These are phyloP conservation scores for Corymbia citriodora DNA, from an alignment of 441 rosid species.

Conservation along the genomic window DNA sequence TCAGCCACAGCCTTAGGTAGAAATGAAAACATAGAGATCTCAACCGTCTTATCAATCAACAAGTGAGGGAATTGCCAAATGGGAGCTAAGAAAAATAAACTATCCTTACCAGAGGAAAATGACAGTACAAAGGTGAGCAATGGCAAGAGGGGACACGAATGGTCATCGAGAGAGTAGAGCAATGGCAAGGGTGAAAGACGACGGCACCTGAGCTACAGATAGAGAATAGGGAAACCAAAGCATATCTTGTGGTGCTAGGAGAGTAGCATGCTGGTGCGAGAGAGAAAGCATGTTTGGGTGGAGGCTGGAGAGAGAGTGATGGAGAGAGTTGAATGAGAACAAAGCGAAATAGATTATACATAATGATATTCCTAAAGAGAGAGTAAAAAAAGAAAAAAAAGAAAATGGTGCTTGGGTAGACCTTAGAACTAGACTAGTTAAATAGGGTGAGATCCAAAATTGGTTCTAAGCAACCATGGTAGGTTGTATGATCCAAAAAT, in stretches of 20 bases:
- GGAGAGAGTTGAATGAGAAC: background rate
- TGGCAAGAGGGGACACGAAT: background rate
- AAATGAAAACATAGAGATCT: background rate
- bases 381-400: too few relatives aligned
- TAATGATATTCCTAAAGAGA: background rate
- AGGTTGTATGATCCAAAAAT: accelerated
- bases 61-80: background rate
- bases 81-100: accelerated
- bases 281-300: background rate
- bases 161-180: background rate
- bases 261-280: background rate
- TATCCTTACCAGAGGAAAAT: background rate
- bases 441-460: too few relatives aligned
- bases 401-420: too few relatives aligned
- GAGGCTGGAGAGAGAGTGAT: background rate
- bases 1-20: accelerated
- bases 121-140: background rate
- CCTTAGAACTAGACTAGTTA: background rate
- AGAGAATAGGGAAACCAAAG: background rate
- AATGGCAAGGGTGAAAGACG: background rate
- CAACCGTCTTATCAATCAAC: background rate
- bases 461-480: too few relatives aligned
- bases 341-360: too few relatives aligned
- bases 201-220: accelerated
- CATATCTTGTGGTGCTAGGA: background rate